Evolutionary conservation across 352 stramenopile genomes (phyloP).

Genomic region (Globisporangium iwayamae): DNA sequence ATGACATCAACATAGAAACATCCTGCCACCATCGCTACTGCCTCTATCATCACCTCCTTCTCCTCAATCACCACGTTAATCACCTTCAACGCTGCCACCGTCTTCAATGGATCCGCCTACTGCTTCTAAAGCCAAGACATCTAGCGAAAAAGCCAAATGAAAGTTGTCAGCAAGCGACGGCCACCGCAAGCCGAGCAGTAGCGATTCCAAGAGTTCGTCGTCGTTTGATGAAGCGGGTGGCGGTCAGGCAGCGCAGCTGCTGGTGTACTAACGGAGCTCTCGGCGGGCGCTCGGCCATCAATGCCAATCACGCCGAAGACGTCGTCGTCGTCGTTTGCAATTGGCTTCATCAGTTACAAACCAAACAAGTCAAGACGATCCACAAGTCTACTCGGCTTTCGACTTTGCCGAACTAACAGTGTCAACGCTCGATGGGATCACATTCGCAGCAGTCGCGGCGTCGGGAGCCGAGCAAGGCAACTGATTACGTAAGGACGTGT

Average conservation of each 20-base stretch:
- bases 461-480: no score
- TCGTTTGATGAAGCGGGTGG: conserved; percentile 18
- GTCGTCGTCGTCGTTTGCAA: not conserved
- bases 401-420: no score
- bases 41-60: conserved; percentile 21
- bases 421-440: no score
- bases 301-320: conserved; percentile 34
- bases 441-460: no score
- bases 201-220: conserved; percentile 10
- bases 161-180: not conserved
- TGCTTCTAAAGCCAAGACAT: not conserved
- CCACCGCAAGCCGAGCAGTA: conserved; percentile 16
- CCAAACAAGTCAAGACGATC: no score
- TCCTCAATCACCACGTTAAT: conserved; percentile 18
- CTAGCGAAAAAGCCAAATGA: conserved; percentile 1
- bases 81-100: conserved; percentile 15
- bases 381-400: no score
- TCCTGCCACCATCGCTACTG: conserved; percentile 1
- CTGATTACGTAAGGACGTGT: no score
- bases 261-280: conserved; percentile 18
- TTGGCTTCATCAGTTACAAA: no score
- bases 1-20: no score
- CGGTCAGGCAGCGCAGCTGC: conserved; percentile 25
- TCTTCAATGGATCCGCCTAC: conserved; percentile 5
- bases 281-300: conserved; percentile 36